Evolutionary conservation across 805 yeast species (phyloP).

Genomic region (Candida saitoana): DNA sequence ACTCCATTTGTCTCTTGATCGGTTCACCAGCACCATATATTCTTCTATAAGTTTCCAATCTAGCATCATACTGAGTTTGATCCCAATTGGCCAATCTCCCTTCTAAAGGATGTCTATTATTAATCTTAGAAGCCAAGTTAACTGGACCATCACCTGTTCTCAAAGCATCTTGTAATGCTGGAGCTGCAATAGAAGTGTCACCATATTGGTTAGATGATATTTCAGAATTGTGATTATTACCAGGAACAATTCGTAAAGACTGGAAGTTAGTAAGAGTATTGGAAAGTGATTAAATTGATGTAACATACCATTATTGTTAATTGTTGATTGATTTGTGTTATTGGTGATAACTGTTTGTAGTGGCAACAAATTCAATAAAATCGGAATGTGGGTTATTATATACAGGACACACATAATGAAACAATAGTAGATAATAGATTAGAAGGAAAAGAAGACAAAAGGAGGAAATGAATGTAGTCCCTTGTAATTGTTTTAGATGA

Average conservation of each 20-base stretch:
- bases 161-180: conserved; percentile 65
- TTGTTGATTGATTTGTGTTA: too few species aligned
- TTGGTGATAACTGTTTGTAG: too few species aligned
- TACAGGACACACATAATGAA: background rate
- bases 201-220: conserved; percentile 53
- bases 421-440: conserved; percentile 5
- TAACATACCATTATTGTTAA: too few species aligned
- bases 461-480: too few species aligned
- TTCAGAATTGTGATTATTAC: conserved; percentile 36
- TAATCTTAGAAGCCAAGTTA: conserved; percentile 56
- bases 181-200: conserved; percentile 59
- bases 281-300: too few species aligned
- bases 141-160: conserved; percentile 64
- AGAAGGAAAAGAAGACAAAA: too few species aligned
- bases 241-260: conserved; percentile 57
- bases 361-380: too few species aligned
- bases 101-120: conserved; percentile 85
- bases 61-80: conserved; percentile 60
- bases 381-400: too few species aligned
- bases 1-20: conserved; percentile 85
- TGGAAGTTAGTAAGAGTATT: conserved; percentile 12
- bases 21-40: conserved; percentile 93
- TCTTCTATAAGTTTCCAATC: conserved; percentile 74
- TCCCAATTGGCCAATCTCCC: conserved; percentile 77
- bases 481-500: too few species aligned